Evolutionary conservation across 2,329 filamentous ascomycete genomes (phyloP).

Genomic region (Colletotrichum filicis): DNA sequence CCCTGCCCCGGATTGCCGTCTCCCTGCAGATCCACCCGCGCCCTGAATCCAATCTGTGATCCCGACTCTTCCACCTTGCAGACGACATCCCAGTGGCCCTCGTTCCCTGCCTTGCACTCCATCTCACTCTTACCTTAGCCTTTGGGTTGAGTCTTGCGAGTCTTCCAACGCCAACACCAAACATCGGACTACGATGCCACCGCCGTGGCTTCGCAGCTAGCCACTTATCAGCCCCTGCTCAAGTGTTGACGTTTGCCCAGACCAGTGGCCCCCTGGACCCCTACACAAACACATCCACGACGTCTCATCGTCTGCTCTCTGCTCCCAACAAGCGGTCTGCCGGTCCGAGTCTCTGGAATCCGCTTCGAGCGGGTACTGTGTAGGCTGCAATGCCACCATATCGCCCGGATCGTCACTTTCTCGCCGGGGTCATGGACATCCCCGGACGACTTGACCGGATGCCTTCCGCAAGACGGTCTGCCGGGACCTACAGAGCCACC

Average conservation of each 20-base stretch:
- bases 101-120: conserved; percentile 28
- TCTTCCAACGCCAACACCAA: conserved; percentile 1
- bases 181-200: conserved; percentile 1
- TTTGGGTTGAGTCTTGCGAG: not conserved
- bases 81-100: conserved; percentile 17
- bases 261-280: not conserved
- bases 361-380: conserved; percentile 1
- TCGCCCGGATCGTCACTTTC: not conserved
- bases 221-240: not conserved
- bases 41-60: not conserved
- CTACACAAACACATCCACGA: not conserved
- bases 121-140: conserved; percentile 5
- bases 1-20: conserved; percentile 23
- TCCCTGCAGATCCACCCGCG: conserved; percentile 27
- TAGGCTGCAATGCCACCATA: not conserved
- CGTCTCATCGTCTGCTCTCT: not conserved
- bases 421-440: not conserved
- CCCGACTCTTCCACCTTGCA: not conserved
- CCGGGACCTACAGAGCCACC: conserved; percentile 12
- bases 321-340: conserved; percentile 8
- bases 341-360: not conserved
- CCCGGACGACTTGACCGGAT: not conserved
- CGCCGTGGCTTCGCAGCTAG: not conserved
- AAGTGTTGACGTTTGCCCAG: not conserved
- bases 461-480: conserved; percentile 21